phyloP scores from a whole-genome alignment of 148 eudicot genomes.

The Persicaria maculosa region DNA sequence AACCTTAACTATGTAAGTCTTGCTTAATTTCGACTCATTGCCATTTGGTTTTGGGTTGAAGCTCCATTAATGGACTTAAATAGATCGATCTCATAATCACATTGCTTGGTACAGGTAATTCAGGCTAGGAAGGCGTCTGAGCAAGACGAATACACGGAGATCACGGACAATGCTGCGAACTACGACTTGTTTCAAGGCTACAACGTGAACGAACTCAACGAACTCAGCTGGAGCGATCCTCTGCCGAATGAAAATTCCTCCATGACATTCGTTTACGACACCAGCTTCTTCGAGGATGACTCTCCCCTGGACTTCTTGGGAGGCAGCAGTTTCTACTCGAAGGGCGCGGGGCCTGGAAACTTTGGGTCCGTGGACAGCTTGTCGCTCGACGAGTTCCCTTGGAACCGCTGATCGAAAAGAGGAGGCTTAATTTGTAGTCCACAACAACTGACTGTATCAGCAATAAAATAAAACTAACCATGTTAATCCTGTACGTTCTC shows the following conservation, averaged over 20 bases:
- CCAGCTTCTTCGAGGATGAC: constrained; percentile 37
- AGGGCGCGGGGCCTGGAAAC: constrained; percentile 25
- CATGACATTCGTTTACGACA: constrained; percentile 41
- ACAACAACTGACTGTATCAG: neutral
- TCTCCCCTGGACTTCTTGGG: constrained; percentile 46
- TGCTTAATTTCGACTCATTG: neutral
- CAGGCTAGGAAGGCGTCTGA: constrained; percentile 50
- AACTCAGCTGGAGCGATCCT: constrained; percentile 29
- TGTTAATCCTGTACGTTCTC: neutral
- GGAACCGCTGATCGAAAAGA: constrained; percentile 2
- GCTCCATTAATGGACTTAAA: no score
- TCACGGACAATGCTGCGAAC: constrained; percentile 18
- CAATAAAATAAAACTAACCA: neutral
- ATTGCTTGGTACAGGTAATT: constrained; percentile 35
- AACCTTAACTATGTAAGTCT: constrained; percentile 51
- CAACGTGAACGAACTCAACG: constrained; percentile 22
- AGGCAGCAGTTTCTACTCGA: constrained; percentile 28
- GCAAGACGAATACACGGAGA: constrained; percentile 21
- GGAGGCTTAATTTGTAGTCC: neutral
- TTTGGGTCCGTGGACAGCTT: constrained; percentile 40
- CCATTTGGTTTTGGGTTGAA: no score
- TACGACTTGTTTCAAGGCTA: constrained; percentile 4
- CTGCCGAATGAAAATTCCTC: constrained; percentile 6
- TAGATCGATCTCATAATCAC: neutral
- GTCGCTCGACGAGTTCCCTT: constrained; percentile 44